Evolutionary conservation across 495 filamentous ascomycete species (phyloP).

Genomic region (Tuber borchii): DNA sequence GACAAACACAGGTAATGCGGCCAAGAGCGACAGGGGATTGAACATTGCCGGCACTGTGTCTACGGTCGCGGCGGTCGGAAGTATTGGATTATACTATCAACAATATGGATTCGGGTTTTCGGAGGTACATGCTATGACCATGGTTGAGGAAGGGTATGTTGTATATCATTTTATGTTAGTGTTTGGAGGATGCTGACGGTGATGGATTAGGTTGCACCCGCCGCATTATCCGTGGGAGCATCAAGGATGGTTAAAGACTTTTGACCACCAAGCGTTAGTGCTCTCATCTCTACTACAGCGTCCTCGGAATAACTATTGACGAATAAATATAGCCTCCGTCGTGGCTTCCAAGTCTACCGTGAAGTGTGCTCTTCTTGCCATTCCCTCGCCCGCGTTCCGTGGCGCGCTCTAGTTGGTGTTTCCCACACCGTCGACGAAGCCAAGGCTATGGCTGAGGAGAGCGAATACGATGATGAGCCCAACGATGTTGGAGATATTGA

Average conservation of each 20-base stretch:
- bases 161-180: constrained; percentile 14
- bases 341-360: constrained; percentile 99
- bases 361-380: constrained; percentile 98
- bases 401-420: constrained; percentile 83
- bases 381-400: constrained; percentile 88
- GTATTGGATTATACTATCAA: constrained; percentile 91
- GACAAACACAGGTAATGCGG: constrained; percentile 20
- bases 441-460: constrained; percentile 92
- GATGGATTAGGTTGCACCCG: constrained; percentile 66
- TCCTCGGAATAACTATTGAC: constrained; percentile 24
- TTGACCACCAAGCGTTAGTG: constrained; percentile 90
- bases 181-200: neutral
- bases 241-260: constrained; percentile 79
- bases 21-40: constrained; percentile 58
- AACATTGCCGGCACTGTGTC: constrained; percentile 77
- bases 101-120: constrained; percentile 64
- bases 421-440: constrained; percentile 94
- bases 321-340: constrained; percentile 65
- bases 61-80: constrained; percentile 75
- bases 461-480: constrained; percentile 95
- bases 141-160: constrained; percentile 93
- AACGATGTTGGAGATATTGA: constrained; percentile 97
- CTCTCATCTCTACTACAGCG: neutral
- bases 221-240: constrained; percentile 96
- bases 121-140: constrained; percentile 79